These are phyloP conservation scores for Parasitella parasitica DNA, from an alignment of 371 early-diverging fungal species.

Conservation along the genomic window DNA sequence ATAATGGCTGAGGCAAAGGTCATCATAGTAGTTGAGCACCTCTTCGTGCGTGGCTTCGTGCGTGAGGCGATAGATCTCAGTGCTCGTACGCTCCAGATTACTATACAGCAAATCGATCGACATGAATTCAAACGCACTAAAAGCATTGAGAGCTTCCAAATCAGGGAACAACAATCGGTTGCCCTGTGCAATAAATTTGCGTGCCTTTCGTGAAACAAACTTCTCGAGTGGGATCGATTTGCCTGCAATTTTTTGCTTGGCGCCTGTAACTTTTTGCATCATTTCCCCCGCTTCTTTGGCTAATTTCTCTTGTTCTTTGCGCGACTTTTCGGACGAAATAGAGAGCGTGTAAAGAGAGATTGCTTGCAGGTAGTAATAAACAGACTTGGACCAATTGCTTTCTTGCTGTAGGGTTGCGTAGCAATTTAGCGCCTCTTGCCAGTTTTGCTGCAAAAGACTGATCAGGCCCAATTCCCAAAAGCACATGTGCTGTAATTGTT, in stretches of 20 bases:
- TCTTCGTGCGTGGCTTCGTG: conserved; percentile 32
- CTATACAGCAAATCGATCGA: conserved; percentile 40
- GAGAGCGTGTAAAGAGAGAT: conserved; percentile 45
- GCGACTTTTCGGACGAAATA: not conserved
- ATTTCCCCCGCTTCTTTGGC: conserved; percentile 26
- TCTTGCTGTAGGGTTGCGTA: conserved; percentile 61
- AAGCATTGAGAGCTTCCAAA: conserved; percentile 69
- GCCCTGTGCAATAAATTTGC: conserved; percentile 65
- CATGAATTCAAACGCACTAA: conserved; percentile 64
- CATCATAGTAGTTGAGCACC: conserved; percentile 49
- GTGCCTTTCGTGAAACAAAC: conserved; percentile 72
- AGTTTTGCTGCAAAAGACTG: conserved; percentile 50
- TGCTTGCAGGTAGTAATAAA: conserved; percentile 68
- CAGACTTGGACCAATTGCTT: conserved; percentile 79
- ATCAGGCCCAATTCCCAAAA: conserved; percentile 73
- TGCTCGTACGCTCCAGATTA: conserved; percentile 46
- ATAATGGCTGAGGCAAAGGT: conserved; percentile 64
- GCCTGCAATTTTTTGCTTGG: conserved; percentile 74
- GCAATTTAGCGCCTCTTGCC: conserved; percentile 50
- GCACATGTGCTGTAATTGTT: conserved; percentile 74
- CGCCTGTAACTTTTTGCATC: conserved; percentile 59
- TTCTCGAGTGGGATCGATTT: conserved; percentile 81
- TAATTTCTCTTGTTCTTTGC: conserved; percentile 5
- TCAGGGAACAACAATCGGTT: conserved; percentile 63
- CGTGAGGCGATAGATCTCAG: conserved; percentile 29